Base-by-base conservation (phyloP, 345 rosid genomes). In the Populus alba region DNA sequence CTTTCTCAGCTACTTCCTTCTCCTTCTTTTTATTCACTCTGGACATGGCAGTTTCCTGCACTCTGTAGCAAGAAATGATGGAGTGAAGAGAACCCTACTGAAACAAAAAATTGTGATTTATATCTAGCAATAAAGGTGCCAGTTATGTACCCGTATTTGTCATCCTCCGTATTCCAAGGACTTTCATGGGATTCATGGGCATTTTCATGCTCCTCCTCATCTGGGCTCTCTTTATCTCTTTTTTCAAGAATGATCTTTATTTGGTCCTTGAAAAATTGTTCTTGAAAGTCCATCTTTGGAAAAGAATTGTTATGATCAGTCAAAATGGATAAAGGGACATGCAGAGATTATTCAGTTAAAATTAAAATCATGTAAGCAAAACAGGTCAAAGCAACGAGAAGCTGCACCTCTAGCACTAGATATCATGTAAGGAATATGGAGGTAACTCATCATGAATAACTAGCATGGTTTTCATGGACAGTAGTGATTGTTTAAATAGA, bases 201-300 rank as follows among this genome's bases (percentile, higher is more conserved):
- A 80, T 85, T 86, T 66, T 90, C 89, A 47, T 93, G 88, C 74
- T 90, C 86, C 71, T 86, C 82, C 84, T 88, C 92, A 84, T 92
- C 94, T 72, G 81, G 79, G 84, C 72, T 87, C 89, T 92, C 97
- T 10, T 76, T 87, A 25, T 86, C 83, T 79, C 89, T 84, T 6
- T 79, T 81, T 81, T 91, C 81, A 68, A 83, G 91, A 22, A 91
- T 84, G 8, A 55, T 27, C 47, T 77, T 78, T 63, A 90, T 75
- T 73, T 87, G 83, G 5, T 92, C 89, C 78, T 90, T 81, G 87
- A 87, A 92, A 73, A 93, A 90, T 70, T 83, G 81, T 38, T 92
- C 94, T 78, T 88, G 94, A 27, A 49, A 79, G 75, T 89, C 91
- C 91, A 92, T 82, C 99, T 92, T 51, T 61, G n/a, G 25, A 55